Conservation (phyloP, 768 basidiomycete genomes). For the Mycena vitilis region DNA sequence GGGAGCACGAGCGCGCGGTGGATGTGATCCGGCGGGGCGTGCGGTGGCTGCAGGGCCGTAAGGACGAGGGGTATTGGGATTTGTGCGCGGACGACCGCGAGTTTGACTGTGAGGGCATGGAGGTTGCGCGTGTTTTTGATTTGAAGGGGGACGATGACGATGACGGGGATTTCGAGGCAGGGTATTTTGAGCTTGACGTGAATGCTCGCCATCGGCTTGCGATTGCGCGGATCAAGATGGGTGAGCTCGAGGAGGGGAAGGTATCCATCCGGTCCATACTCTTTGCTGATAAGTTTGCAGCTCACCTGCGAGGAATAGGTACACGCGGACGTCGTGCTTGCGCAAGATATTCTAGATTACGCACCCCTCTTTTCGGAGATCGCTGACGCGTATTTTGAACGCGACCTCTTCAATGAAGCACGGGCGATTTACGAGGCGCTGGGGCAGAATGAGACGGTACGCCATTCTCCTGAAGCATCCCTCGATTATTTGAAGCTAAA, state of each 20-base stretch:
- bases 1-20: slow-evolving; percentile 75
- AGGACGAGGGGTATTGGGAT: slow-evolving; percentile 83
- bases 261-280: slow-evolving; percentile 49
- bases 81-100: slow-evolving; percentile 88
- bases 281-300: background rate
- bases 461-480: too few relatives aligned
- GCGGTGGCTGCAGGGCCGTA: slow-evolving; percentile 92
- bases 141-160: slow-evolving; percentile 33
- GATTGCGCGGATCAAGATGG: slow-evolving; percentile 83
- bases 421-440: slow-evolving; percentile 83
- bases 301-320: slow-evolving; percentile 55
- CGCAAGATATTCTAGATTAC: slow-evolving; percentile 81
- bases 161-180: slow-evolving; percentile 53
- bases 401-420: slow-evolving; percentile 82
- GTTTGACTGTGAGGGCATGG: slow-evolving; percentile 66
- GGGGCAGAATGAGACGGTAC: slow-evolving; percentile 78
- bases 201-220: slow-evolving; percentile 88
- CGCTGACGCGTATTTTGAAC: slow-evolving; percentile 85
- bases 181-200: slow-evolving; percentile 73
- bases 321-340: slow-evolving; percentile 79
- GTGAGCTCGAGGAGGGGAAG: slow-evolving; percentile 84
- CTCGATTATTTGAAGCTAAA: background rate
- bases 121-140: slow-evolving; percentile 40
- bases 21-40: slow-evolving; percentile 79
- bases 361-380: slow-evolving; percentile 85